phyloP scores from a whole-genome alignment of 2,329 filamentous ascomycete species.

The Aureobasidium subglaciale region DNA sequence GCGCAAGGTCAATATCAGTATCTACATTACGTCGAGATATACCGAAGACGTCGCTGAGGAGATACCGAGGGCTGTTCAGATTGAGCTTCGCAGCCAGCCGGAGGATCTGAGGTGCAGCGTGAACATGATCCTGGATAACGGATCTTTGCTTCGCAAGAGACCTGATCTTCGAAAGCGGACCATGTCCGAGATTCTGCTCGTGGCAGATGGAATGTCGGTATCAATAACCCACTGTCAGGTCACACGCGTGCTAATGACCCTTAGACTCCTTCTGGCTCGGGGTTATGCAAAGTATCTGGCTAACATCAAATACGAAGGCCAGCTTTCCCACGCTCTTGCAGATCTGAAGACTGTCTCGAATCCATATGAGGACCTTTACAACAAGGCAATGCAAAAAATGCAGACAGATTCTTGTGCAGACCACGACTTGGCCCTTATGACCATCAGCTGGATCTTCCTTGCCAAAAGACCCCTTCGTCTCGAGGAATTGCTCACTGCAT shows the following conservation, averaged over 20 bases:
- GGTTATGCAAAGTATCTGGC: background rate
- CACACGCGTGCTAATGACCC: background rate
- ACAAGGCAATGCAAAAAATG: background rate
- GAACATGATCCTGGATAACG: background rate
- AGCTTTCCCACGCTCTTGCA: background rate
- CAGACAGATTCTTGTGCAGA: background rate
- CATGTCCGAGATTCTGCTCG: background rate
- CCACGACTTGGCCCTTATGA: background rate
- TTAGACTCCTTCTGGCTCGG: background rate
- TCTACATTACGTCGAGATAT: background rate
- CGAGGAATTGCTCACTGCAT: background rate
- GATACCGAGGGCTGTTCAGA: background rate
- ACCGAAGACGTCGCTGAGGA: background rate
- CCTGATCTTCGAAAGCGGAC: background rate
- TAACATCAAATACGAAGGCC: no score
- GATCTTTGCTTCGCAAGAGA: background rate
- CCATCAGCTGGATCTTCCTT: background rate
- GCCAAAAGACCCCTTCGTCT: background rate
- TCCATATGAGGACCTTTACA: background rate
- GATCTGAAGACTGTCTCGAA: background rate
- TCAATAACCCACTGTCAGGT: background rate
- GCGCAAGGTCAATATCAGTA: background rate
- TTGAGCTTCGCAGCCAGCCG: background rate
- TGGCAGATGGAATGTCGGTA: background rate
- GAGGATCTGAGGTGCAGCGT: background rate